Evolutionary conservation across 306 rosid genomes (phyloP).

Genomic region (Carpinus fangiana): DNA sequence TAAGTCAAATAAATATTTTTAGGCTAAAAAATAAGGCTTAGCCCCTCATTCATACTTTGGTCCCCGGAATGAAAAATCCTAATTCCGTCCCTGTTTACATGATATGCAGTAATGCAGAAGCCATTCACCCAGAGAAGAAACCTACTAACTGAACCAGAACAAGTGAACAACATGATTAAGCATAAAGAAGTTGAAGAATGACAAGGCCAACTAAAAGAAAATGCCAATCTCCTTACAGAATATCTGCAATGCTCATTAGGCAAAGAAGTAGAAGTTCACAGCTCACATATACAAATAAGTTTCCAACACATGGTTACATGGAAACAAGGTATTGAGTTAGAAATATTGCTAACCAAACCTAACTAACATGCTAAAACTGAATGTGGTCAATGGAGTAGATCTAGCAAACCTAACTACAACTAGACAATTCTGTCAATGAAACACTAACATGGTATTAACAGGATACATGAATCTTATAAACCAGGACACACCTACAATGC

Average conservation of each 20-base stretch:
- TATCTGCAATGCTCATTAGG: slow-evolving; percentile 6
- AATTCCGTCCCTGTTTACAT: not conserved
- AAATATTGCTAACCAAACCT: slow-evolving; percentile 5
- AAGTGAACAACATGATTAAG: not conserved
- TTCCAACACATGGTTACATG: slow-evolving; percentile 23
- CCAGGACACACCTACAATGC: slow-evolving; percentile 15
- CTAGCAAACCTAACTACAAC: slow-evolving; percentile 25
- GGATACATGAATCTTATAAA: slow-evolving; percentile 11
- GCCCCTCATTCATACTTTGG: no score
- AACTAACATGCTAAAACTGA: slow-evolving; percentile 13
- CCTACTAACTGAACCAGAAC: not conserved
- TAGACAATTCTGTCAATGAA: slow-evolving; percentile 22
- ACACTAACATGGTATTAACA: slow-evolving; percentile 17
- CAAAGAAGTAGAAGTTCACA: slow-evolving; percentile 19
- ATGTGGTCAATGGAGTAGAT: slow-evolving; percentile 22
- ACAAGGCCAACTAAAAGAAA: not conserved
- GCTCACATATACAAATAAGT: slow-evolving; percentile 34
- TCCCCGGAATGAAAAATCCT: no score
- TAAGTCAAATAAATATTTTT: no score
- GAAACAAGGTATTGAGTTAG: slow-evolving; percentile 17
- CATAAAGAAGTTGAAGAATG: not conserved
- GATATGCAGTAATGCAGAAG: not conserved
- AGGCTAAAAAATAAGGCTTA: no score
- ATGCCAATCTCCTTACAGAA: not conserved
- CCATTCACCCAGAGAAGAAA: not conserved